Evolutionary conservation across 345 rosid species (phyloP).

Genomic region (Boechera stricta): DNA sequence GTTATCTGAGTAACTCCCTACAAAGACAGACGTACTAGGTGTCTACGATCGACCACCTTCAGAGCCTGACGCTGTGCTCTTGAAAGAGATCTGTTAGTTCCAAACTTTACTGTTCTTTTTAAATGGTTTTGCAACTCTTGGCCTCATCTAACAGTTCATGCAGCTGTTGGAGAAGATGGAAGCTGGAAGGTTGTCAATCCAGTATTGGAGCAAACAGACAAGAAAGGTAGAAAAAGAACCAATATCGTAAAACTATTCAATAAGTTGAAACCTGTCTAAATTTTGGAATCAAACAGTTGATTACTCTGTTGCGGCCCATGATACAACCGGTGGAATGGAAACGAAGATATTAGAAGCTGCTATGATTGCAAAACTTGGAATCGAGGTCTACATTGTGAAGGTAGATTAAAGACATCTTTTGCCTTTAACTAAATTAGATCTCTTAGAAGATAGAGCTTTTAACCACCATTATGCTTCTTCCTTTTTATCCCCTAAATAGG

Average conservation of each 20-base stretch:
- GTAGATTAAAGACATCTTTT: conserved; percentile 35
- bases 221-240: conserved; percentile 54
- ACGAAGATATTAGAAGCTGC: conserved; percentile 95
- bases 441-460: neutral
- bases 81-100: conserved; percentile 80
- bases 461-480: neutral
- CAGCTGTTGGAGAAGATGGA: conserved; percentile 85
- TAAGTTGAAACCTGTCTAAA: conserved; percentile 1
- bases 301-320: conserved; percentile 81
- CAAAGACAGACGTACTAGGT: conserved; percentile 87
- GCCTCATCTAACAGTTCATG: neutral
- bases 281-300: conserved; percentile 57
- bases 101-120: neutral
- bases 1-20: conserved; percentile 51
- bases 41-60: conserved; percentile 90
- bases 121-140: neutral
- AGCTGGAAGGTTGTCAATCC: conserved; percentile 81
- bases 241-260: neutral
- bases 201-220: conserved; percentile 43
- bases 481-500: conserved; percentile 48
- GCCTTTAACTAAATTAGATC: neutral
- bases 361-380: conserved; percentile 83
- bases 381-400: conserved; percentile 91
- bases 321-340: conserved; percentile 94
- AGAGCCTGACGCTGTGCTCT: conserved; percentile 71